Conservation (phyloP, 2,329 filamentous ascomycete genomes). For the Cadophora gregata region DNA sequence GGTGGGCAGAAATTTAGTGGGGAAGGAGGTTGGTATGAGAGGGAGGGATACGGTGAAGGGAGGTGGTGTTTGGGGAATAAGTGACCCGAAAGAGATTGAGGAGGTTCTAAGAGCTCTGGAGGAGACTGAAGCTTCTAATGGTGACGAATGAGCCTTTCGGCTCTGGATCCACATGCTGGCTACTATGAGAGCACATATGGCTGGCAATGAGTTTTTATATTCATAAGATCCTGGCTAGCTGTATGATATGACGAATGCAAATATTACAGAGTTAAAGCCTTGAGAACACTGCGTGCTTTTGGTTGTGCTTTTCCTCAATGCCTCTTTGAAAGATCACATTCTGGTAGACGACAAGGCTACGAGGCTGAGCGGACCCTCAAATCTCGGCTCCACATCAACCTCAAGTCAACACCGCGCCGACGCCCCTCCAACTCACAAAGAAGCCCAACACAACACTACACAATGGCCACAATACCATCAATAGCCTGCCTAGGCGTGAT, state of each 20-base stretch:
- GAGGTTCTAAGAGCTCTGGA: slow-evolving; percentile 69
- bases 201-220: not conserved
- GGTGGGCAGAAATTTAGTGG: slow-evolving; percentile 90
- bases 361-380: slow-evolving; percentile 25
- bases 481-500: slow-evolving; percentile 95
- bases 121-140: slow-evolving; percentile 58
- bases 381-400: slow-evolving; percentile 12
- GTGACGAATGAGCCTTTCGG: slow-evolving; percentile 34
- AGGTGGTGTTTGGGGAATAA: slow-evolving; percentile 92
- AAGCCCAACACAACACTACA: slow-evolving; percentile 15
- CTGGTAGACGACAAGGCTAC: slow-evolving; percentile 24
- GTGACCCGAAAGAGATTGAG: slow-evolving; percentile 77
- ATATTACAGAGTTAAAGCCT: not conserved
- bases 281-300: not conserved
- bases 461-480: slow-evolving; percentile 68
- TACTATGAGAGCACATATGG: not conserved
- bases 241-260: slow-evolving; percentile 9
- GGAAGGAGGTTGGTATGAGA: slow-evolving; percentile 91
- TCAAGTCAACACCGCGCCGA: slow-evolving; percentile 15
- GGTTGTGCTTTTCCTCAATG: not conserved
- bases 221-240: not conserved
- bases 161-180: not conserved
- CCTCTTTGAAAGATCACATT: not conserved
- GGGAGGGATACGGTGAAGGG: slow-evolving; percentile 80
- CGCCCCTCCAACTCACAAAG: slow-evolving; percentile 21